Conservation (phyloP, 495 filamentous ascomycete genomes). For the Lasiosphaeriaceae sp. region DNA sequence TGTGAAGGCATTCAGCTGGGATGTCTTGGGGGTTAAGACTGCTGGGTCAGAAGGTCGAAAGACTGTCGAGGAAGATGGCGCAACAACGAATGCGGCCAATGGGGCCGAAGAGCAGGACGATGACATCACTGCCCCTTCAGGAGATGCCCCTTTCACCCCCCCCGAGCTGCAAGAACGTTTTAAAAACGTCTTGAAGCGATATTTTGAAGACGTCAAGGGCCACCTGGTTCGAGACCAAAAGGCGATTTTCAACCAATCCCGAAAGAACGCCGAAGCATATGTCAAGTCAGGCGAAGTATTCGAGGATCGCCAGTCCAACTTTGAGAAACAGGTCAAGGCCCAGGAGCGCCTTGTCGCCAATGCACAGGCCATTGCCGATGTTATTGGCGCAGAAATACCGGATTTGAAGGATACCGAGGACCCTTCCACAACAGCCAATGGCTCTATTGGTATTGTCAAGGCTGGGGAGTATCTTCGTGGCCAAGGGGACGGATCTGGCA, state of each 20-base stretch:
- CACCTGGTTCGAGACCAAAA: conserved; percentile 90
- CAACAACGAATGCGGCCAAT: conserved; percentile 45
- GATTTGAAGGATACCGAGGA: conserved; percentile 80
- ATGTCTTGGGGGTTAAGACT: conserved; percentile 77
- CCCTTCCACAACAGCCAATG: conserved; percentile 55
- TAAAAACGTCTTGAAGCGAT: conserved; percentile 79
- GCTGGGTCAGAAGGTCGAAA: conserved; percentile 71
- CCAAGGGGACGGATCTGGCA: conserved; percentile 87
- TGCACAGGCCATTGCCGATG: conserved; percentile 86
- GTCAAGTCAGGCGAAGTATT: conserved; percentile 99
- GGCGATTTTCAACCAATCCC: conserved; percentile 72
- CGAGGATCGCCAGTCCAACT: conserved; percentile 93
- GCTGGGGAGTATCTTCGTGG: conserved; percentile 89
- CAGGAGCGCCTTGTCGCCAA: conserved; percentile 89
- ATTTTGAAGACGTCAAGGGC: conserved; percentile 88
- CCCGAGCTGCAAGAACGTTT: conserved; percentile 82
- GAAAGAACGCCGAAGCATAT: conserved; percentile 95
- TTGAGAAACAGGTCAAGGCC: conserved; percentile 85
- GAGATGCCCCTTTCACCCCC: conserved; percentile 69
- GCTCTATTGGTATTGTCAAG: conserved; percentile 88
- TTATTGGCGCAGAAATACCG: conserved; percentile 90
- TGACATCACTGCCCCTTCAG: conserved; percentile 37
- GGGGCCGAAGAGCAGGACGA: conserved; percentile 49
- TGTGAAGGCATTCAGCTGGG: conserved; percentile 95
- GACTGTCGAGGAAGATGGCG: conserved; percentile 80